Evolutionary conservation across 2,329 filamentous ascomycete species (phyloP), one percentile per base, ranked within the genome.

Genomic region (Ophiosphaerella herpotricha): DNA sequence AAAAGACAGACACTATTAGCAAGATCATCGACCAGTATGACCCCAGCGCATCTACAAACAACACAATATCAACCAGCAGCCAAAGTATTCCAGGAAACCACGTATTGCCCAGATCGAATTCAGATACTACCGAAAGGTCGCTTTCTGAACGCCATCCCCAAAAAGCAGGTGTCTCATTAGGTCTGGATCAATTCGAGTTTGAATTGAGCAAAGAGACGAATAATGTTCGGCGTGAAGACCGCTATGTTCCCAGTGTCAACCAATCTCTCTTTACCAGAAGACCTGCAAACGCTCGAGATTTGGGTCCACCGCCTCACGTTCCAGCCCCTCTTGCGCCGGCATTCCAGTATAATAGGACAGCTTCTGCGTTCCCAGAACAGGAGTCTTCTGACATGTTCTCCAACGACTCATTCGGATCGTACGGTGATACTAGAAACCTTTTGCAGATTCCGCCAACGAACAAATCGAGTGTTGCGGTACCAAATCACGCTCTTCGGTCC

Each of bases 351-450:
- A 51, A 58, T 9, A 51, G 61, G 9, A 29, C 14, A 2, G 34
- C 51, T 12, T 52, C 48, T 16, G 11, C 43, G 2, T 33, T 52
- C 18, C 44, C 51, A 5, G 55, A 41, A 18, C 49, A 40, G n/a
- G 57, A 56, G 0, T 7, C 47, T 3, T 69, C 67, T 1, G 61
- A 62, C 0, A 49, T 67, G 33, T 61, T 67, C 34, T 67, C 68
- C 0, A 50, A 60, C 7, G 48, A 29, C 29, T 68, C 68, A 2
- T 63, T 61, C 4, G 61, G 70, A 23, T 74, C 71, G 5, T 73
- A 74, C 43, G 71, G 68, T 24, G 68, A 73, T 42, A 74, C 70
- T 14, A 66, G 60, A 2, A 55, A 70, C 13, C 56, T 74, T 5
- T 52, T 73, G 4, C 59, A 58, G 23, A 48, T 70, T 9, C 58